Base-by-base conservation (phyloP, 352 stramenopile species). In the Phytophthora nicotianae region DNA sequence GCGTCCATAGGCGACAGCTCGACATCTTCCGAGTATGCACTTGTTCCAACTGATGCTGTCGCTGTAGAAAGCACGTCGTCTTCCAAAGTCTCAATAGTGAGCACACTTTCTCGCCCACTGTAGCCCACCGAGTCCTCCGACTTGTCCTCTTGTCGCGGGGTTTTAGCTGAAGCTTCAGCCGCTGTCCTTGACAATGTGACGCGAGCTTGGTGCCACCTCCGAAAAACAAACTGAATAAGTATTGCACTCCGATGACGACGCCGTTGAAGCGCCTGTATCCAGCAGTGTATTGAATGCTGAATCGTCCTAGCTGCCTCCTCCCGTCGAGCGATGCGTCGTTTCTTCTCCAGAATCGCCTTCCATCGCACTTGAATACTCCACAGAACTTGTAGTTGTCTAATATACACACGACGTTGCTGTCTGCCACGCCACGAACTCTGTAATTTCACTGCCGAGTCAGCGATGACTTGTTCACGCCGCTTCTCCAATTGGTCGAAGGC, bases 401-500 rank as follows among this genome's bases (percentile, higher is more conserved):
- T 46, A 45, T 74, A 90, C 27, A 60, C 29, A 49, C 55, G 61
- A 2, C 37, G 72, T 24, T 81, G 72, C 11, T 56, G 41, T 37
- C 54, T 66, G 0, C 57, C 56, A 50, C 72, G 76, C 83, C 83
- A 91, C 24, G 49, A 65, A 29, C 72, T 81, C 55, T 93, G 85
- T 21, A 93, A 50, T 42, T 50, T 68, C 3, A 77, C 53, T 5
- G 68, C 65, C 23, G 61, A 79, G 9, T 23, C 50, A 17, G 42
- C 51, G 11, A 90, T 32, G 9, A 75, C 45, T 20, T 16, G 14
- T 21, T 89, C 77, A 10, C 81, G 76, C 17, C 50, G 67, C 35
- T 75, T 73, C 51, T 93, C 85, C 0, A 93, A 55, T 40, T 72
- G 67, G 46, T 93, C 81, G 57, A 90, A 92, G 3, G 74, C 70